Evolutionary conservation across 2,329 filamentous ascomycete genomes (phyloP).

Genomic region (Colletotrichum acutatum): DNA sequence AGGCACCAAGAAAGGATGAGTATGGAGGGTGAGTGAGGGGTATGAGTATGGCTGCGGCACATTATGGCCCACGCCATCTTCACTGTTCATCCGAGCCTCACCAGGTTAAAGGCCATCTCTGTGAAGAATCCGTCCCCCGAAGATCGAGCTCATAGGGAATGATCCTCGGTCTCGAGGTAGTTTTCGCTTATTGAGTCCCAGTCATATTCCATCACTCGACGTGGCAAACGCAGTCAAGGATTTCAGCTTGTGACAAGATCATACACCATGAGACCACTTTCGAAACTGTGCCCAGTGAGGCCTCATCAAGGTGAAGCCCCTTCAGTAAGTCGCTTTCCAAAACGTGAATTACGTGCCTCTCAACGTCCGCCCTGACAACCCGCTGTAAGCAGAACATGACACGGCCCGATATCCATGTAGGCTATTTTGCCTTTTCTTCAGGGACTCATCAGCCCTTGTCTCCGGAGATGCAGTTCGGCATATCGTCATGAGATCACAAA

Average conservation of each 20-base stretch:
- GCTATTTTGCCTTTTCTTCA: background rate
- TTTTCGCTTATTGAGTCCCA: constrained; percentile 1
- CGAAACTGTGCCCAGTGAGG: background rate
- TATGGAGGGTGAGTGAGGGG: background rate
- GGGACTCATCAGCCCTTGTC: background rate
- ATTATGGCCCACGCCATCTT: background rate
- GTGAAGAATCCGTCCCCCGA: background rate
- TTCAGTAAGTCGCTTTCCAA: background rate
- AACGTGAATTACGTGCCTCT: background rate
- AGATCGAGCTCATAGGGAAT: background rate
- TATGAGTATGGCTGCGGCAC: background rate
- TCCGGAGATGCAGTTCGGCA: constrained; percentile 4
- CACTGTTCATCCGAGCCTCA: background rate
- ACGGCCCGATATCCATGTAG: background rate
- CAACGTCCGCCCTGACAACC: background rate
- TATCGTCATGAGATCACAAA: constrained; percentile 21
- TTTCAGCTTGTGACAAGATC: constrained; percentile 1
- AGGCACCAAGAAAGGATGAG: background rate
- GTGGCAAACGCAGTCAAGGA: constrained; percentile 7
- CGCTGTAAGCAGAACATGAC: background rate
- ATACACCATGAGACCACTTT: constrained; percentile 12
- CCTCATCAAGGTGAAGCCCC: background rate
- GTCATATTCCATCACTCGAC: background rate
- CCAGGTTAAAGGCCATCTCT: background rate
- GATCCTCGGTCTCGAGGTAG: background rate